These are phyloP conservation scores for Termitomyces sp. DNA, from an alignment of 768 basidiomycete genomes.

Conservation along the genomic window DNA sequence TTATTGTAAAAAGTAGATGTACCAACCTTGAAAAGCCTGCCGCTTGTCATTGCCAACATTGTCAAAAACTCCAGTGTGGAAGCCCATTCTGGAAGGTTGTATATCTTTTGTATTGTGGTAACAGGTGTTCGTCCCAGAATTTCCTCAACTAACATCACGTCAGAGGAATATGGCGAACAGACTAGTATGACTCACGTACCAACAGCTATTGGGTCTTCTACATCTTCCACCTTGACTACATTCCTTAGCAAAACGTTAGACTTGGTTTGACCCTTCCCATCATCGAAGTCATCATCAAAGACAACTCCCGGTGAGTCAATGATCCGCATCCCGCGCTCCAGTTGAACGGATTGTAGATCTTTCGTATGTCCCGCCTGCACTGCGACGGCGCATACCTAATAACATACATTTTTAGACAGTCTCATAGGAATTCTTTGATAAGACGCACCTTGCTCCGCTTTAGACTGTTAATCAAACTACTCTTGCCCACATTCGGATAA, in stretches of 20 bases:
- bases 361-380: constrained; percentile 94
- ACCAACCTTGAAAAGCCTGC: constrained; percentile 74
- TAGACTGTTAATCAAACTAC: constrained; percentile 87
- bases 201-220: constrained; percentile 86
- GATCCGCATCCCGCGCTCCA: constrained; percentile 89
- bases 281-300: constrained; percentile 63
- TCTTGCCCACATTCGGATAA: constrained; percentile 97
- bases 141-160: constrained; percentile 63
- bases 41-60: constrained; percentile 79
- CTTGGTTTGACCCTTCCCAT: constrained; percentile 41
- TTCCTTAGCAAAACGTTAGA: constrained; percentile 76
- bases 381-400: constrained; percentile 85
- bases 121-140: constrained; percentile 70
- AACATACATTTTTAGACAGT: not conserved
- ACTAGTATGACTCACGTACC: constrained; percentile 42
- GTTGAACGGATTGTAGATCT: constrained; percentile 82
- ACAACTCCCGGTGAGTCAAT: constrained; percentile 98
- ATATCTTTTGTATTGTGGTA: constrained; percentile 75
- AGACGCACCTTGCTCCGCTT: constrained; percentile 70
- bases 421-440: not conserved
- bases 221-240: constrained; percentile 85
- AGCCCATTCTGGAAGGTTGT: constrained; percentile 72
- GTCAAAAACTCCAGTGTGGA: constrained; percentile 82
- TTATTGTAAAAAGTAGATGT: not conserved
- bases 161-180: not conserved